Evolutionary conservation across 768 basidiomycete species (phyloP).

Genomic region (Leccinum rimulosum): DNA sequence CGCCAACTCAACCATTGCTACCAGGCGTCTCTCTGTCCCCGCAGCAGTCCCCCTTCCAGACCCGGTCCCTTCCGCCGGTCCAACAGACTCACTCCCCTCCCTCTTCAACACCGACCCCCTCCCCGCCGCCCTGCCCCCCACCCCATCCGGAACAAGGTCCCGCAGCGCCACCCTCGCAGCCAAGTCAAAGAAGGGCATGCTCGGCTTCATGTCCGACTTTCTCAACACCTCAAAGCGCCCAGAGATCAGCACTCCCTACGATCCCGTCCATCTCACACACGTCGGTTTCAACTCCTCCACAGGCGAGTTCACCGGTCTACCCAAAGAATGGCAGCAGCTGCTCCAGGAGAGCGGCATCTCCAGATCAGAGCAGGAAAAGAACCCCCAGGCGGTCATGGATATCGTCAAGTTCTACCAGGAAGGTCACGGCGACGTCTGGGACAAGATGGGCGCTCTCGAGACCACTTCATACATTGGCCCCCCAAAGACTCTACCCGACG

Average conservation of each 20-base stretch:
- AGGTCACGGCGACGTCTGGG: slow-evolving; percentile 77
- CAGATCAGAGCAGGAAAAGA: slow-evolving; percentile 91
- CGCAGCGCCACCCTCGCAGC: slow-evolving; percentile 41
- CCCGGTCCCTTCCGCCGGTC: slow-evolving; percentile 26
- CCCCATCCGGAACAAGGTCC: slow-evolving; percentile 33
- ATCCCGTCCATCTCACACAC: slow-evolving; percentile 98
- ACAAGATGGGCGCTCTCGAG: slow-evolving; percentile 71
- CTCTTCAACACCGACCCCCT: slow-evolving; percentile 14
- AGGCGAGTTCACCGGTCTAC: slow-evolving; percentile 96
- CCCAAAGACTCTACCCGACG: slow-evolving; percentile 40
- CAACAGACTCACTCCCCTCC: slow-evolving; percentile 23
- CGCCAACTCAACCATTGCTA: slow-evolving; percentile 36
- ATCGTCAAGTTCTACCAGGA: slow-evolving; percentile 99
- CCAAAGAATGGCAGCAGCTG: slow-evolving; percentile 98
- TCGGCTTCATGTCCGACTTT: slow-evolving; percentile 66
- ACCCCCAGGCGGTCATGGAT: slow-evolving; percentile 97
- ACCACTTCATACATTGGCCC: slow-evolving; percentile 17
- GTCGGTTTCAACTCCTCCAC: slow-evolving; percentile 99
- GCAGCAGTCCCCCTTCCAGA: slow-evolving; percentile 18
- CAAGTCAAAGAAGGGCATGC: slow-evolving; percentile 62
- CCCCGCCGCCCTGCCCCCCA: not conserved
- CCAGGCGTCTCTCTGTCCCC: slow-evolving; percentile 55
- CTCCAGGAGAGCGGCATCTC: slow-evolving; percentile 96
- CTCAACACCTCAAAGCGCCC: slow-evolving; percentile 73
- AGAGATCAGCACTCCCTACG: slow-evolving; percentile 97